Conservation (phyloP, 2,329 filamentous ascomycete species). For the Onygenales sp. region DNA sequence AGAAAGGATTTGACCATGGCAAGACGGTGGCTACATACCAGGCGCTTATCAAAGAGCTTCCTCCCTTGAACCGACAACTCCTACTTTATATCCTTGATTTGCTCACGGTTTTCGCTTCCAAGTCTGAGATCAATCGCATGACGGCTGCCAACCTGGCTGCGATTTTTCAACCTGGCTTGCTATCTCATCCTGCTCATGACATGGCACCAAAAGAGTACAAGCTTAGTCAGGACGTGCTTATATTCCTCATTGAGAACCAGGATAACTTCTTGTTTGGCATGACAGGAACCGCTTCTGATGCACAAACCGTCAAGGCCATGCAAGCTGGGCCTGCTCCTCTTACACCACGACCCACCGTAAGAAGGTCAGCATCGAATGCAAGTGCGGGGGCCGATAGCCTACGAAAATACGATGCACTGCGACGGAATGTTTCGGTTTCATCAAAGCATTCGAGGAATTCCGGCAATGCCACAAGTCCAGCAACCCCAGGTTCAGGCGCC, state of each 20-base stretch:
- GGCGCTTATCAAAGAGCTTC: conserved; percentile 80
- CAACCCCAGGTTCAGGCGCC: conserved; percentile 46
- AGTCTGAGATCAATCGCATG: conserved; percentile 95
- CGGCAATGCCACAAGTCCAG: conserved; percentile 58
- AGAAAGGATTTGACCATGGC: conserved; percentile 64
- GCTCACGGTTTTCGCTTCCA: conserved; percentile 91
- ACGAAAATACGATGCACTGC: conserved; percentile 61
- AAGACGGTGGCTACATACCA: conserved; percentile 78
- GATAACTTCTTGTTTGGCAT: conserved; percentile 98
- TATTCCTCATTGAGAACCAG: conserved; percentile 97
- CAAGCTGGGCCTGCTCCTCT: conserved; percentile 52
- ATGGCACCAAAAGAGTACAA: conserved; percentile 94
- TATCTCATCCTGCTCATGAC: conserved; percentile 87
- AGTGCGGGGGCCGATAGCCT: conserved; percentile 84
- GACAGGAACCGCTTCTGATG: conserved; percentile 96
- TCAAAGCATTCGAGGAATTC: conserved; percentile 77
- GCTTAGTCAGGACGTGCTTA: conserved; percentile 90
- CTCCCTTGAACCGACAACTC: conserved; percentile 84
- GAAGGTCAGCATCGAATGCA: conserved; percentile 73
- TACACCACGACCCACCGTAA: conserved; percentile 43
- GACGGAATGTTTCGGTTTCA: conserved; percentile 84
- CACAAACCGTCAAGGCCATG: conserved; percentile 58
- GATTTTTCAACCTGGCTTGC: conserved; percentile 93
- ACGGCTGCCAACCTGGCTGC: conserved; percentile 87
- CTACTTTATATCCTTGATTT: conserved; percentile 93